These are phyloP conservation scores for Epichloe bromicola DNA, from an alignment of 2,329 filamentous ascomycete genomes.

Conservation along the genomic window DNA sequence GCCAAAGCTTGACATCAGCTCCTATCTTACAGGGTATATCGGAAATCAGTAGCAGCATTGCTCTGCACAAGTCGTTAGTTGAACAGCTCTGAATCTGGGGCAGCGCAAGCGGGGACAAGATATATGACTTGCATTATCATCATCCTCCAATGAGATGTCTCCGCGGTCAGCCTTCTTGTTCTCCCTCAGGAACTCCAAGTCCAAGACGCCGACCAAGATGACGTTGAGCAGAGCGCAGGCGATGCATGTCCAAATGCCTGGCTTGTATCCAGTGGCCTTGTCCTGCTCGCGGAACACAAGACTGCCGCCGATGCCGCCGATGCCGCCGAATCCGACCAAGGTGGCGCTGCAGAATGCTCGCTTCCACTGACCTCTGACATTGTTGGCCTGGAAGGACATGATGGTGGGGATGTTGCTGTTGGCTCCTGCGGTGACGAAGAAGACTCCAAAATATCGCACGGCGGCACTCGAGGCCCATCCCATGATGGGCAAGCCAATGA, in stretches of 20 bases:
- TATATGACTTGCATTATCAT: slow-evolving; percentile 29
- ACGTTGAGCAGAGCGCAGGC: slow-evolving; percentile 34
- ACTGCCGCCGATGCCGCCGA: slow-evolving; percentile 66
- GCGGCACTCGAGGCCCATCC: slow-evolving; percentile 45
- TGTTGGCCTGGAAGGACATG: slow-evolving; percentile 76
- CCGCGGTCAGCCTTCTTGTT: slow-evolving; percentile 40
- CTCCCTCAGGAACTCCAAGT: slow-evolving; percentile 26
- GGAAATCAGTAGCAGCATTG: slow-evolving; percentile 2
- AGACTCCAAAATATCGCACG: slow-evolving; percentile 61
- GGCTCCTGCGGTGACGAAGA: slow-evolving; percentile 61
- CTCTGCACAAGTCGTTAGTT: not conserved
- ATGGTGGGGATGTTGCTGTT: slow-evolving; percentile 65
- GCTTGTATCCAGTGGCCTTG: slow-evolving; percentile 34
- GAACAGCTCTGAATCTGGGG: not conserved
- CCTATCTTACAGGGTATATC: not conserved
- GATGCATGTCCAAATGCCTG: slow-evolving; percentile 43
- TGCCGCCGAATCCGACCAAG: slow-evolving; percentile 61
- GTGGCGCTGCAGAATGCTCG: slow-evolving; percentile 66
- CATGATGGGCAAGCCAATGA: slow-evolving; percentile 61
- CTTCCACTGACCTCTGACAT: slow-evolving; percentile 82
- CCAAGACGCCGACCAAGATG: slow-evolving; percentile 29
- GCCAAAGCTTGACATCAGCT: not conserved
- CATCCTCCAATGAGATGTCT: slow-evolving; percentile 35
- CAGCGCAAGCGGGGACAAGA: not conserved
- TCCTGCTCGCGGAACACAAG: slow-evolving; percentile 56